Conservation (phyloP, 768 basidiomycete species). For the Lentinula lateritia region DNA sequence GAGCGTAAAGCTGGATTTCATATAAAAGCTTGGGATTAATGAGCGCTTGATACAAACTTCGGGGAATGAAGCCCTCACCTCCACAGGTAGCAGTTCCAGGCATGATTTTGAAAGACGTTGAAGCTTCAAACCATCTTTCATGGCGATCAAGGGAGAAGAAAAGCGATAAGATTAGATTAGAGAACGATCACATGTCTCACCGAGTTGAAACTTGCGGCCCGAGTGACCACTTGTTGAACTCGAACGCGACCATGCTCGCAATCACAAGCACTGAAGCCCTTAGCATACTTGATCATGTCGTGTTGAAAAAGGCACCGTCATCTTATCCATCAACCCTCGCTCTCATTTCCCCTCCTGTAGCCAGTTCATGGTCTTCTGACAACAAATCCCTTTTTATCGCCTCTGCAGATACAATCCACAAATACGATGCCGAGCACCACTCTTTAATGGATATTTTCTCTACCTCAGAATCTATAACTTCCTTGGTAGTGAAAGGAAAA, state of each 20-base stretch:
- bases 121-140: not conserved
- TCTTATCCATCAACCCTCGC: slow-evolving; percentile 34
- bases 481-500: slow-evolving; percentile 29
- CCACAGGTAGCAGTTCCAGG: not conserved
- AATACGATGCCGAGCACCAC: slow-evolving; percentile 45
- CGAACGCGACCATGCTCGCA: slow-evolving; percentile 37
- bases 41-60: not conserved
- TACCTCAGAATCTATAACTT: slow-evolving; percentile 22
- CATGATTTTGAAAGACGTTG: not conserved
- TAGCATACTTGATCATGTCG: slow-evolving; percentile 38
- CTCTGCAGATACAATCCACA: slow-evolving; percentile 39
- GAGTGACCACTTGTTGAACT: not conserved
- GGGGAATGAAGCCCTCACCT: not conserved
- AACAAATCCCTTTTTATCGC: slow-evolving; percentile 51
- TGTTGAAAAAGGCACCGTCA: slow-evolving; percentile 39
- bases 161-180: not conserved
- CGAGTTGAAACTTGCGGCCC: not conserved
- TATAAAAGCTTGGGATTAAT: slow-evolving; percentile 60
- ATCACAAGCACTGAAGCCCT: slow-evolving; percentile 44
- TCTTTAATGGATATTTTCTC: slow-evolving; percentile 38
- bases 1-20: slow-evolving; percentile 68
- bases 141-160: not conserved
- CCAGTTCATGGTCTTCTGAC: slow-evolving; percentile 54
- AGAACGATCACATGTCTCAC: not conserved
- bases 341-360: slow-evolving; percentile 26